phyloP scores from a whole-genome alignment of 345 rosid species.

The Arabis alpina region DNA sequence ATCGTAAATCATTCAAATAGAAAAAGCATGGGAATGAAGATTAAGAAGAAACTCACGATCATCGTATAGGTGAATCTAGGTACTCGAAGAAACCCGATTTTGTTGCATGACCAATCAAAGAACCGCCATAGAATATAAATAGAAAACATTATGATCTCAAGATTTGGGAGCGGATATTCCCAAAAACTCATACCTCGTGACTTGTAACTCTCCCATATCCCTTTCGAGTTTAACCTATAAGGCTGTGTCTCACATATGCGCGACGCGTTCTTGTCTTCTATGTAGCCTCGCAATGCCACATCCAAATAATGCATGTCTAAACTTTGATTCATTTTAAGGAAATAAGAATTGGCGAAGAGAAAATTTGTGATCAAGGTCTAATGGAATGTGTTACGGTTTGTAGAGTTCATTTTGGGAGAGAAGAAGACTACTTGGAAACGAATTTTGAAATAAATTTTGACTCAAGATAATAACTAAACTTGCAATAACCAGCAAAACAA shows the following conservation, averaged over 20 bases:
- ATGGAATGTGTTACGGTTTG: constrained; percentile 16
- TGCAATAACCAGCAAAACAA: constrained; percentile 20
- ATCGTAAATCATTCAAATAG: neutral
- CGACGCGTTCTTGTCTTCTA: constrained; percentile 5
- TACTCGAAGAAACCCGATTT: constrained; percentile 32
- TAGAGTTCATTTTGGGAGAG: neutral
- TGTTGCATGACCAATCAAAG: constrained; percentile 27
- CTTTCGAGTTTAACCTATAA: constrained; percentile 28
- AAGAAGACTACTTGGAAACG: neutral
- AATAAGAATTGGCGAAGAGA: constrained; percentile 5
- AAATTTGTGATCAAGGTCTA: constrained; percentile 3
- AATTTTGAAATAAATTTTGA: constrained; percentile 25
- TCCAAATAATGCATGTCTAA: constrained; percentile 15
- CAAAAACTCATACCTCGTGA: constrained; percentile 32
- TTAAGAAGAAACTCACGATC: constrained; percentile 38
- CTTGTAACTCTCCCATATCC: constrained; percentile 39
- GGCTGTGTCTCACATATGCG: constrained; percentile 38
- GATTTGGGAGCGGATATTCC: constrained; percentile 44
- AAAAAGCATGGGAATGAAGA: neutral
- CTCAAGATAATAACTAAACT: constrained; percentile 8
- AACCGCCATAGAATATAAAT: constrained; percentile 34
- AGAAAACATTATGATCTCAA: constrained; percentile 34
- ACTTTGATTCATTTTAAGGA: constrained; percentile 14
- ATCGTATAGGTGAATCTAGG: constrained; percentile 39
- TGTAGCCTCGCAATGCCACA: constrained; percentile 34